Conservation (phyloP, 164 flowering plant genomes). For the Vitis rupestris region DNA sequence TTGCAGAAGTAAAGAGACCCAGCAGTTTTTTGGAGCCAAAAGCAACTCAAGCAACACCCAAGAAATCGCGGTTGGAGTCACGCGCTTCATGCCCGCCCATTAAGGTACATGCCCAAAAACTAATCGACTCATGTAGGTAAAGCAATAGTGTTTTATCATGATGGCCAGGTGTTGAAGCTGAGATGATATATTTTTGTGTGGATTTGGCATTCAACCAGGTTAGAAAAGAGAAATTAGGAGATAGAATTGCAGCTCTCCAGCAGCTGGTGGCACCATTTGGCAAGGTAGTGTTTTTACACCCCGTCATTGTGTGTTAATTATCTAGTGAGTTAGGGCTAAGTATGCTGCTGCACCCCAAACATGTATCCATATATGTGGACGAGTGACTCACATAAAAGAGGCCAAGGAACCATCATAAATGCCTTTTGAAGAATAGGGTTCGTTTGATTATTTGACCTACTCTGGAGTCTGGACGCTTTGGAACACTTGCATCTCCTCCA, state of each 20-base stretch:
- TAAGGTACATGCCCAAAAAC: constrained; percentile 47
- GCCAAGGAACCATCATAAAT: too few species aligned
- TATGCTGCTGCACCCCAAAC: too few species aligned
- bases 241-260: constrained; percentile 91
- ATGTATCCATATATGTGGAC: too few species aligned
- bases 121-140: neutral
- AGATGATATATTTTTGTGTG: neutral
- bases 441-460: too few species aligned
- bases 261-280: constrained; percentile 96
- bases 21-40: constrained; percentile 43
- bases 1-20: constrained; percentile 53
- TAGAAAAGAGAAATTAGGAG: constrained; percentile 90
- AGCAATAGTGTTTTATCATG: too few species aligned
- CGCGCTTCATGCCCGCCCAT: constrained; percentile 73
- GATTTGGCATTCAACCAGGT: constrained; percentile 44
- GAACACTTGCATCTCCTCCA: too few species aligned
- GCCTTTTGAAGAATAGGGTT: too few species aligned
- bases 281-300: constrained; percentile 46
- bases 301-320: neutral
- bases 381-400: too few species aligned
- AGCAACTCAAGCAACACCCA: constrained; percentile 41
- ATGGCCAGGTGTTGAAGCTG: too few species aligned
- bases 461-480: too few species aligned
- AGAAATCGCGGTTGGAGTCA: constrained; percentile 69
- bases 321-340: too few species aligned